Evolutionary conservation across 805 yeast species (phyloP).

Genomic region (Yueomyces sinensis): DNA sequence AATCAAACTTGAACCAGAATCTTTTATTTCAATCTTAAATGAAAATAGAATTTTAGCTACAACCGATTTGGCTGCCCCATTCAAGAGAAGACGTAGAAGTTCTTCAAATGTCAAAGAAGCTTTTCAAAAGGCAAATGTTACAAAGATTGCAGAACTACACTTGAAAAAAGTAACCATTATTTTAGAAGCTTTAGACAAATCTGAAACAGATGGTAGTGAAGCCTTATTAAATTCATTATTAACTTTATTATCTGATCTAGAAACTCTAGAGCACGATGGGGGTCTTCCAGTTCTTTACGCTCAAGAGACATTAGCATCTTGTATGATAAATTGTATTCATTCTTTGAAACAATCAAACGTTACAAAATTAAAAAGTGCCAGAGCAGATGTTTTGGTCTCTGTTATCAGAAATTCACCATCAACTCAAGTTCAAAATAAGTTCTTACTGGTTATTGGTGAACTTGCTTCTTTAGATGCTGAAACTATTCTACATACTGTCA

Average conservation of each 20-base stretch:
- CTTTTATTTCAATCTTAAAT: constrained; percentile 46
- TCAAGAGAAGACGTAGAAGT: constrained; percentile 68
- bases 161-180: constrained; percentile 64
- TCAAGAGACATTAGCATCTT: constrained; percentile 79
- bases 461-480: constrained; percentile 86
- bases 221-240: constrained; percentile 40
- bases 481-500: constrained; percentile 82
- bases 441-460: constrained; percentile 73
- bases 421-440: constrained; percentile 88
- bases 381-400: constrained; percentile 85
- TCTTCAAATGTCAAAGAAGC: constrained; percentile 68
- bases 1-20: constrained; percentile 37
- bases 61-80: constrained; percentile 28
- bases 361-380: constrained; percentile 49
- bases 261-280: constrained; percentile 81
- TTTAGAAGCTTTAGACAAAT: constrained; percentile 62
- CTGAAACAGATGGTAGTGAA: constrained; percentile 23
- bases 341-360: constrained; percentile 31
- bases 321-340: constrained; percentile 61
- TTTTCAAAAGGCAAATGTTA: constrained; percentile 54
- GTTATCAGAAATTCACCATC: constrained; percentile 81
- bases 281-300: constrained; percentile 83
- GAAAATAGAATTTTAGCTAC: constrained; percentile 44
- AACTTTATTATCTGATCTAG: constrained; percentile 57
- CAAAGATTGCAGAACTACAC: constrained; percentile 64